Base-by-base conservation (phyloP, 2,329 filamentous ascomycete genomes). In the Verticillium zaregamsianum region DNA sequence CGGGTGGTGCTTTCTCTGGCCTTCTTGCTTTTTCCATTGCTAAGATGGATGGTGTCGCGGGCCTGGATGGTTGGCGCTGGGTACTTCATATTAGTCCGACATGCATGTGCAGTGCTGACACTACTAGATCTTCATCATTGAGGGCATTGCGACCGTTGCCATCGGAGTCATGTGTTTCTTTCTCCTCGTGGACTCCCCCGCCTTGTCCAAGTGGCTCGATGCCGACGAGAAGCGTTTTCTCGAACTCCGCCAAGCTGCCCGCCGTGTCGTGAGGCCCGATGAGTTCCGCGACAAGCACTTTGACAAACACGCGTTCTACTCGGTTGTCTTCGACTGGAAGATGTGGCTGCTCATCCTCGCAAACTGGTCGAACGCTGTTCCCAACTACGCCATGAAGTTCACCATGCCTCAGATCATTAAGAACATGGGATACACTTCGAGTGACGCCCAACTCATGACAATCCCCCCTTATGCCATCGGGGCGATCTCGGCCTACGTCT, bases 81-180 rank as follows among this genome's bases (percentile, higher is more conserved):
- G 68, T 72, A 62, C 58, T 66, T 62, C 1, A 11, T 20, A 23
- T 23, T 5, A 12, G 20, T 25, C n/a, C 40, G n/a, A 3, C 40
- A 14, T 20, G 40, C 20, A 9, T 14, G 3, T 35, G 9, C n/a
- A 40, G 2, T 8, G 35, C 55, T 63, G 3, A 65, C 62, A 57
- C 33, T 3, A 5, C 32, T 14, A 71, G 80, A 82, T 83, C 32
- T 85, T 85, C 63, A 80, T 85, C 55, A 70, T 85, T 3, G 82
- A 85, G 66, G 82, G 82, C 1, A 64, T 80, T 1, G 62, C 74
- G 1, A 79, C 79, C 5, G 71, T 80, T 0, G 33, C 68, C n/a
- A 66, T 79, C 9, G 74, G 71, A 2, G 55, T 74, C 59, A 63
- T 68, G 37, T 80, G 78, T 69, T 78, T 78, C 68, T 76, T 82